Percentiles rank a stretch among this genome's conserved stretches.
Conservation (phyloP, 148 eudicot species). For the Selenicereus undatus region DNA sequence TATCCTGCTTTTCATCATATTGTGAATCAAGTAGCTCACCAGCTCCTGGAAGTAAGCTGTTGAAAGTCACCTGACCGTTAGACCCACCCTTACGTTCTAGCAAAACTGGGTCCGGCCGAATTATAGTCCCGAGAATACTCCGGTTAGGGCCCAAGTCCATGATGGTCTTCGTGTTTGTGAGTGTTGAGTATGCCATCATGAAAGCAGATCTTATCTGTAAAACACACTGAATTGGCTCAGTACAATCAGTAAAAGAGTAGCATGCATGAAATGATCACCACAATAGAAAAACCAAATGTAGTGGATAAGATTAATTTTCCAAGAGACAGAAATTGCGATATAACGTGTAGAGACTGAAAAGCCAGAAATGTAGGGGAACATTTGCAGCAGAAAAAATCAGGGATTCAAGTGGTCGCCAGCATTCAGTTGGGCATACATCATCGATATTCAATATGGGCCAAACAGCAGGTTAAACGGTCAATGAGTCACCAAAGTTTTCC, state of each 20-base stretch:
- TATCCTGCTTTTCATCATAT: conserved; percentile 45
- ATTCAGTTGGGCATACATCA: too few relatives aligned
- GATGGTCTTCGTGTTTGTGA: conserved; percentile 75
- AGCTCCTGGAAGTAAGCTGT: conserved; percentile 71
- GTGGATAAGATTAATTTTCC: too few relatives aligned
- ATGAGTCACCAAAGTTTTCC: too few relatives aligned
- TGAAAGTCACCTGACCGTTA: conserved; percentile 62
- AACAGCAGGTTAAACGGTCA: too few relatives aligned
- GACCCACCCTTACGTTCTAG: conserved; percentile 83
- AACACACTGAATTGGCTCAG: neutral
- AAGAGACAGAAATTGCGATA: neutral
- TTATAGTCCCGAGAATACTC: conserved; percentile 90
- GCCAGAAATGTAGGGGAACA: neutral
- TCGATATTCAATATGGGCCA: too few relatives aligned
- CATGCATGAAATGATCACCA: neutral
- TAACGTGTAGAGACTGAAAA: neutral
- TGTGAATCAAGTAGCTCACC: conserved; percentile 51
- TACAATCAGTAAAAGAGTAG: neutral
- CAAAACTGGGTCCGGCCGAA: conserved; percentile 79
- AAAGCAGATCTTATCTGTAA: conserved; percentile 80
- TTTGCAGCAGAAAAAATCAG: neutral
- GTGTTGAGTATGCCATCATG: conserved; percentile 67
- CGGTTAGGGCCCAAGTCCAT: conserved; percentile 59
- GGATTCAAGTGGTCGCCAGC: too few relatives aligned
- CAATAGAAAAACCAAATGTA: neutral